Conservation (phyloP, 2,329 filamentous ascomycete species). For the Drechslera avenae region DNA sequence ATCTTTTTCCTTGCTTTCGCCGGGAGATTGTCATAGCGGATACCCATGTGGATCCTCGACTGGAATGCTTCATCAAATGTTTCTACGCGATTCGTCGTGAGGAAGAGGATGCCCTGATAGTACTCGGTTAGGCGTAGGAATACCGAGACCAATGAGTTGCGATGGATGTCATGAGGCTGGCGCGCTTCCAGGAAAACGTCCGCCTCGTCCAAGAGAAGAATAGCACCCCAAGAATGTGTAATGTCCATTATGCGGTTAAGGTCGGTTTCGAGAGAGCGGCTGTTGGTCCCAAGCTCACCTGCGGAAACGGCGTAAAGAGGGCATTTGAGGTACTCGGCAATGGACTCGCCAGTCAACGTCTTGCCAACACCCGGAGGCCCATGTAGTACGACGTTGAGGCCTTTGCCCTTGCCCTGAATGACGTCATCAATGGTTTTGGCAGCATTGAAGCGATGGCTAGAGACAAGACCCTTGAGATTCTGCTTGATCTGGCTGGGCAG, state of each 20-base stretch:
- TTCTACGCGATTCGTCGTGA: slow-evolving; percentile 86
- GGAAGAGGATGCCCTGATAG: slow-evolving; percentile 87
- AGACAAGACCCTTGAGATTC: slow-evolving; percentile 77
- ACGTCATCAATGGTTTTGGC: slow-evolving; percentile 78
- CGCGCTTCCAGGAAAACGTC: slow-evolving; percentile 71
- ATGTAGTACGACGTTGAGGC: slow-evolving; percentile 80
- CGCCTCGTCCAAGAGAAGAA: slow-evolving; percentile 81
- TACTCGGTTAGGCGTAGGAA: slow-evolving; percentile 88
- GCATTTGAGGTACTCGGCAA: slow-evolving; percentile 79
- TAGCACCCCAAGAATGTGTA: slow-evolving; percentile 83
- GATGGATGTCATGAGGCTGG: slow-evolving; percentile 80
- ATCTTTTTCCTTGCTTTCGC: slow-evolving; percentile 75
- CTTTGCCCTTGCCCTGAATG: slow-evolving; percentile 79
- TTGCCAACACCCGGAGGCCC: slow-evolving; percentile 83
- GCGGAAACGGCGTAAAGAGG: slow-evolving; percentile 84
- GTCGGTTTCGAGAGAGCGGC: slow-evolving; percentile 72
- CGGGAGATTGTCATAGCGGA: slow-evolving; percentile 78
- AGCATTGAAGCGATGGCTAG: slow-evolving; percentile 81
- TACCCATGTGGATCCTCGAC: slow-evolving; percentile 81
- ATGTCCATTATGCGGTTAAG: slow-evolving; percentile 85
- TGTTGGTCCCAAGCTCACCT: slow-evolving; percentile 78
- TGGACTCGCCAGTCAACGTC: slow-evolving; percentile 84
- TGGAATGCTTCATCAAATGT: slow-evolving; percentile 93
- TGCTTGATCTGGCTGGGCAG: slow-evolving; percentile 67
- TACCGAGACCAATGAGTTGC: slow-evolving; percentile 84